Base-by-base conservation (phyloP, 129 eudicot genomes). In the Scalesia atractyloides region DNA sequence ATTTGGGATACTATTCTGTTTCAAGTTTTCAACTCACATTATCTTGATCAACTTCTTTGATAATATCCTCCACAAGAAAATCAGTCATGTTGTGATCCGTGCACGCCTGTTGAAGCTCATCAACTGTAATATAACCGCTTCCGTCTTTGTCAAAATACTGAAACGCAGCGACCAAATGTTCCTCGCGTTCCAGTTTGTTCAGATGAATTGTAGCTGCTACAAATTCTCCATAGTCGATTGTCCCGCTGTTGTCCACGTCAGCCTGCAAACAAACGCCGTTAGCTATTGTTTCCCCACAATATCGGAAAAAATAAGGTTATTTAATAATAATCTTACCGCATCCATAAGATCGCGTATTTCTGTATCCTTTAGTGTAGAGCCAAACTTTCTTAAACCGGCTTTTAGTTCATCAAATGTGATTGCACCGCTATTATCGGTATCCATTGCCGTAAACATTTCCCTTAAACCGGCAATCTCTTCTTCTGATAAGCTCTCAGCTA, bases 271-370 rank as follows among this genome's bases (percentile, higher is more conserved):
- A n/a, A 24, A 51, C 1, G 33, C 14, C 18, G 10, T 75, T 75
- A 66, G 43, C 62, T 36, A 16, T 58, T 24, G 24, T 58, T 24
- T 34, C 37, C 22, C n/a, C 43, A 63, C 41, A 63, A 10, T 46
- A 46, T 46, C 2, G 62, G 60, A 20, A 30, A 14, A 15, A 37
- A 30, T 22, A 74, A 30, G 43, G 44, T 14, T 41, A 20, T 52
- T 24, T 70, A 50, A 57, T 69, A 43, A 76, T 19, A 13, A 15
- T 34, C 86, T 78, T 89, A 92, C 98, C 43, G 98, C 98, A 59
- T 89, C 98, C 98, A 92, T 92, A 51, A 92, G 96, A 76, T 92
- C 96, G 60, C 91, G 93, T 68, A 92, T 92, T 80, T 92, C 98
- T 37, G 84, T 84, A 79, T 92, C 98, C 83, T 86, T 89, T 60